phyloP scores from a whole-genome alignment of 768 basidiomycete species.

The Daedaleopsis sinensis region DNA sequence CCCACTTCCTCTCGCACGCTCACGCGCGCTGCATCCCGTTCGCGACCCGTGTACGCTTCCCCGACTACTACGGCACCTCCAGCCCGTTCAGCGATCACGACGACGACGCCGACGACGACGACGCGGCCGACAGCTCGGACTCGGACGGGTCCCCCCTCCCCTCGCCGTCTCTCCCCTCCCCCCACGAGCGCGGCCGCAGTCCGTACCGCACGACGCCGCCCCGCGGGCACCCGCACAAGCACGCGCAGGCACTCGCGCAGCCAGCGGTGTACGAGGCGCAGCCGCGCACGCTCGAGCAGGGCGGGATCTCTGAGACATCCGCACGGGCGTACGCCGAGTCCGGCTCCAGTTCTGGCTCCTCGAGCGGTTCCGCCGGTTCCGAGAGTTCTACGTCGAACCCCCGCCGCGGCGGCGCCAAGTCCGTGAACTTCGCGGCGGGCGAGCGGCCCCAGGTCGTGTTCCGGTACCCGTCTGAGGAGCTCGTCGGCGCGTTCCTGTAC shows the following conservation, averaged over 20 bases:
- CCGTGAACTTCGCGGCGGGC: slow-evolving; percentile 23
- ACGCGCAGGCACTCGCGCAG: slow-evolving; percentile 1
- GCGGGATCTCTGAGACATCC: background rate
- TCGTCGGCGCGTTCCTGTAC: slow-evolving; percentile 12
- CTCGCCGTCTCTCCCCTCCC: background rate
- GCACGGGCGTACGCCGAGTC: background rate
- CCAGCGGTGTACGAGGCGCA: slow-evolving; percentile 10
- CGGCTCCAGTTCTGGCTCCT: background rate
- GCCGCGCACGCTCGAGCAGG: slow-evolving; percentile 13
- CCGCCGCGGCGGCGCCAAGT: slow-evolving; percentile 5
- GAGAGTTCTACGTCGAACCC: too few species aligned
- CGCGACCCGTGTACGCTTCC: slow-evolving; percentile 18
- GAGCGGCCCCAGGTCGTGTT: slow-evolving; percentile 26
- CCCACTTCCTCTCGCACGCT: slow-evolving; percentile 15
- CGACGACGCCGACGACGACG: slow-evolving; percentile 1
- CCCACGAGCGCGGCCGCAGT: slow-evolving; percentile 10
- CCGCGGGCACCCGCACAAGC: background rate
- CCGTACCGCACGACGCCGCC: background rate
- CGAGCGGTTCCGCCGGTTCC: too few species aligned
- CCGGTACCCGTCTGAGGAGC: slow-evolving; percentile 26
- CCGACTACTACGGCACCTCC: slow-evolving; percentile 18
- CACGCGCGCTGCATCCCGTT: slow-evolving; percentile 26
- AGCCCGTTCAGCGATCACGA: slow-evolving; percentile 14
- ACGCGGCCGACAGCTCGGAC: slow-evolving; percentile 5
- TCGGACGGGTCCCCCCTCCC: slow-evolving; percentile 8